These are phyloP conservation scores for Vigna radiata DNA, from an alignment of 306 rosid genomes.

Conservation along the genomic window DNA sequence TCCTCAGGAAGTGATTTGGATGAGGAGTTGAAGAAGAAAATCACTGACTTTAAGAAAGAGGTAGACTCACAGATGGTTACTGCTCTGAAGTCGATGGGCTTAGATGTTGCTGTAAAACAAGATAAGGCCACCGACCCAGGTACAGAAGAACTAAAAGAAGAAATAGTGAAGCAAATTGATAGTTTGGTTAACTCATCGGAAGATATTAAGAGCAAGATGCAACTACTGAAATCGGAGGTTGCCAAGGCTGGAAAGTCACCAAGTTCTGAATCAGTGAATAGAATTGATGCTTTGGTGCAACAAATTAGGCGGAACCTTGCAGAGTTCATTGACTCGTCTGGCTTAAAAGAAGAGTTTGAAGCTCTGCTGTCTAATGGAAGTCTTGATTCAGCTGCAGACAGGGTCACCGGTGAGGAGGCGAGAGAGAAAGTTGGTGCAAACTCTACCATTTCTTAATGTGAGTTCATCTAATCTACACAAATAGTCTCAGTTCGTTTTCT, in stretches of 20 bases:
- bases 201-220: constrained; percentile 70
- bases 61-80: constrained; percentile 58
- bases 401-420: constrained; percentile 44
- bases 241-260: constrained; percentile 72
- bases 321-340: constrained; percentile 65
- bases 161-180: constrained; percentile 61
- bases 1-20: constrained; percentile 60
- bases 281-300: constrained; percentile 69
- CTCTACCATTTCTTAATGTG: constrained; percentile 60
- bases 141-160: constrained; percentile 64
- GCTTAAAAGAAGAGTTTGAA: constrained; percentile 72
- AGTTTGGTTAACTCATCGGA: constrained; percentile 56
- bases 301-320: constrained; percentile 68
- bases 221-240: constrained; percentile 69
- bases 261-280: constrained; percentile 61
- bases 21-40: constrained; percentile 63
- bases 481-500: neutral
- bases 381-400: constrained; percentile 46
- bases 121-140: constrained; percentile 45
- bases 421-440: constrained; percentile 60
- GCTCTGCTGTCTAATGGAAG: constrained; percentile 59
- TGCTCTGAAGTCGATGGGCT: constrained; percentile 68
- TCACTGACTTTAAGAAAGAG: constrained; percentile 61
- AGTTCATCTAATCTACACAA: constrained; percentile 52
- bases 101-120: constrained; percentile 55